Conservation (phyloP, 495 filamentous ascomycete genomes). For the Stereocaulon alpinum region DNA sequence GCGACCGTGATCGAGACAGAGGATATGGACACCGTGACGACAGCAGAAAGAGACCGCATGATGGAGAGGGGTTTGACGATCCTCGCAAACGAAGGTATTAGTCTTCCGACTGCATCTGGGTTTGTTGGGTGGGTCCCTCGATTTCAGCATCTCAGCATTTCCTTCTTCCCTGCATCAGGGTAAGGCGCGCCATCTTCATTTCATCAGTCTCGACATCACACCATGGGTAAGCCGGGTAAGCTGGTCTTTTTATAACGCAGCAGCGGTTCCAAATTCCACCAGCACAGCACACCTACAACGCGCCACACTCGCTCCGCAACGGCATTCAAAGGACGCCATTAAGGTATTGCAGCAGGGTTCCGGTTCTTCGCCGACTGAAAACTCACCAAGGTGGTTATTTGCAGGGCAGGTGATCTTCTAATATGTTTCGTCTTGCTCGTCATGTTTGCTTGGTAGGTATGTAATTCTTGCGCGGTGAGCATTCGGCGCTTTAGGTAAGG, state of each 20-base stretch:
- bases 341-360: background rate
- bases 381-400: background rate
- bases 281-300: slow-evolving; percentile 1
- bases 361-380: background rate
- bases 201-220: slow-evolving; percentile 2
- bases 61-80: slow-evolving; percentile 60
- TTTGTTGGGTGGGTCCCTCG: slow-evolving; percentile 40
- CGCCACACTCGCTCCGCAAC: background rate
- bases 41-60: slow-evolving; percentile 18
- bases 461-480: slow-evolving; percentile 32
- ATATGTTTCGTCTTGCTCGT: background rate
- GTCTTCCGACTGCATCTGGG: slow-evolving; percentile 23
- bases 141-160: slow-evolving; percentile 32
- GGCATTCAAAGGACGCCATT: background rate
- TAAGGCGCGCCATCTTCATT: slow-evolving; percentile 38
- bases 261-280: background rate
- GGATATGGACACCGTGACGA: slow-evolving; percentile 28
- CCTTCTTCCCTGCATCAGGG: slow-evolving; percentile 49
- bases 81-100: slow-evolving; percentile 71
- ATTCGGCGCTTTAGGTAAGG: slow-evolving; percentile 44
- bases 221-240: slow-evolving; percentile 13
- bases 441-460: slow-evolving; percentile 38
- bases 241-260: background rate
- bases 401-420: slow-evolving; percentile 5
- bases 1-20: slow-evolving; percentile 39